A percentile compares a stretch with the other conserved stretches of the same genome.
phyloP scores from a whole-genome alignment of 2,329 filamentous ascomycete species.

The Xylogone sp. region DNA sequence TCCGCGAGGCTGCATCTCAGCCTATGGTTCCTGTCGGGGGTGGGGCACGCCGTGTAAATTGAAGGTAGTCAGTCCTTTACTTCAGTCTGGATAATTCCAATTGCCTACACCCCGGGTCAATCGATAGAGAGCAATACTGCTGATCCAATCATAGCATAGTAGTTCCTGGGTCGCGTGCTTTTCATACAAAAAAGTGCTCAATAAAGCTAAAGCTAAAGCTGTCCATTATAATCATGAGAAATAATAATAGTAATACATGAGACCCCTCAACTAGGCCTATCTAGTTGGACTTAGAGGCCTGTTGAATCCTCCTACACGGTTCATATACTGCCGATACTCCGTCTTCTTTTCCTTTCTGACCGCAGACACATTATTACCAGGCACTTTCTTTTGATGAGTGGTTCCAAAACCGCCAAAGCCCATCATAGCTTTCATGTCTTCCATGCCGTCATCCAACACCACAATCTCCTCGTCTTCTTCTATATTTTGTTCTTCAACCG shows the following conservation, averaged over 20 bases:
- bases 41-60: background rate
- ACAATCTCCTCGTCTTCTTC: constrained; percentile 48
- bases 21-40: constrained; percentile 5
- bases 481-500: constrained; percentile 5
- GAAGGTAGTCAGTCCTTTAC: no score
- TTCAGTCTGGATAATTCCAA: no score
- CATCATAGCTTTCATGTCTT: constrained; percentile 80
- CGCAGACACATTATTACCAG: constrained; percentile 78
- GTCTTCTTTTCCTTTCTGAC: constrained; percentile 92
- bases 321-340: constrained; percentile 97
- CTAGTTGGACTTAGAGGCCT: constrained; percentile 61
- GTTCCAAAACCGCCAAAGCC: constrained; percentile 82
- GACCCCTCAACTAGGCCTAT: no score
- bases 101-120: no score
- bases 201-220: no score
- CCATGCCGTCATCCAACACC: constrained; percentile 63
- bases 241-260: no score
- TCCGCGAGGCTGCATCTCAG: constrained; percentile 23
- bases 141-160: no score
- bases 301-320: constrained; percentile 78
- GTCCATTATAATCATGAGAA: no score
- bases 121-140: background rate
- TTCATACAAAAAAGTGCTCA: no score
- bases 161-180: no score
- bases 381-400: constrained; percentile 85